phyloP scores from a whole-genome alignment of 805 yeast genomes.

The Yarrowia sp. region DNA sequence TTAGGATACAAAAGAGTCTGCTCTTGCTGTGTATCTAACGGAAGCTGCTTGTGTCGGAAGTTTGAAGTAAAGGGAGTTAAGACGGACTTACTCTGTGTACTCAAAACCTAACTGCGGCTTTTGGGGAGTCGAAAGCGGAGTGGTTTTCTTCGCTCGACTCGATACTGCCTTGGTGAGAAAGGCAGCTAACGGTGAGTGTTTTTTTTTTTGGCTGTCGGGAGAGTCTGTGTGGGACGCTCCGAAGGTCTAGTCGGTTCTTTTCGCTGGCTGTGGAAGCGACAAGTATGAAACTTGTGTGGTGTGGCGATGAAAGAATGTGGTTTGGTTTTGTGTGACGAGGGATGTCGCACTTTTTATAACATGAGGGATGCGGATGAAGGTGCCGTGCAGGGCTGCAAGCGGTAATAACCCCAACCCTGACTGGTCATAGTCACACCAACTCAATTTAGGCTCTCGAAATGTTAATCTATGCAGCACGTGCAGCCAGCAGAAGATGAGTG shows the following conservation, averaged over 20 bases:
- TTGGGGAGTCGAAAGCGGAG: constrained; percentile 26
- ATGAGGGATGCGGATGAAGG: constrained; percentile 19
- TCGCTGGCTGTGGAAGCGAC: constrained; percentile 2
- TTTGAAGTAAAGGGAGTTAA: constrained; percentile 25
- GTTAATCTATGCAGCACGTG: too few relatives aligned
- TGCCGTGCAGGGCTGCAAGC: background rate
- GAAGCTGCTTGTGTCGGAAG: constrained; percentile 25
- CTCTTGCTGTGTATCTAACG: constrained; percentile 19
- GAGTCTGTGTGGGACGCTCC: constrained; percentile 13
- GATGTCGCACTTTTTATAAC: constrained; percentile 16
- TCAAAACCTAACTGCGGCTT: constrained; percentile 23
- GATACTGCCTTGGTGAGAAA: constrained; percentile 23
- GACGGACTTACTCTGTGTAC: constrained; percentile 24
- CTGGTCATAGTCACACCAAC: constrained; percentile 24
- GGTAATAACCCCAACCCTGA: constrained; percentile 1
- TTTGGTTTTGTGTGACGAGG: background rate
- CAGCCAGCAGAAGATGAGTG: too few relatives aligned
- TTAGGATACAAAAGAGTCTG: constrained; percentile 24
- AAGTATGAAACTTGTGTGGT: background rate
- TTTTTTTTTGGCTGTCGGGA: too few relatives aligned
- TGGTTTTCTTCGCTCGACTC: constrained; percentile 27
- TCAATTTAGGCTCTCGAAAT: background rate
- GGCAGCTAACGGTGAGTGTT: too few relatives aligned
- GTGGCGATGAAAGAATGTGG: constrained; percentile 5
- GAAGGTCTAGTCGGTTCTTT: constrained; percentile 9